Conservation (phyloP, 139 green algal genomes). For the Asterochloris sp. region DNA sequence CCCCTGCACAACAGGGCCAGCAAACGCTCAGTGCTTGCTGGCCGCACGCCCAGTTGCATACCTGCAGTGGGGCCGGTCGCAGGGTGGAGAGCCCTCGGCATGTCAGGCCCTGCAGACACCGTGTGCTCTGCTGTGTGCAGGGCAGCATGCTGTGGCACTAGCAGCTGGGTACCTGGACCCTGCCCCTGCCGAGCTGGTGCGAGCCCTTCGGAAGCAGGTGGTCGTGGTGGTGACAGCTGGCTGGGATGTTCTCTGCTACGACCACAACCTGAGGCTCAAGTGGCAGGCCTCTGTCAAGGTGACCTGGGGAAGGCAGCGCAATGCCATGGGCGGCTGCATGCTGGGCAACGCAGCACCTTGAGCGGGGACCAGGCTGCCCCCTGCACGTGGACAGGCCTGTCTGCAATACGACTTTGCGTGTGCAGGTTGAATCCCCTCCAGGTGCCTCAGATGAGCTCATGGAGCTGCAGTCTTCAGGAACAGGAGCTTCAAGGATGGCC, state of each 20-base stretch:
- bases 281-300: conserved; percentile 71
- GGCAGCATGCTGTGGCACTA: conserved; percentile 52
- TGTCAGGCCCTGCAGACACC: background rate
- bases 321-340: too few relatives aligned
- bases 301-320: too few relatives aligned
- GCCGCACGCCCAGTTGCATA: background rate
- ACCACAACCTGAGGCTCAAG: conserved; percentile 93
- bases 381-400: too few relatives aligned
- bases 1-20: background rate
- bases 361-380: too few relatives aligned
- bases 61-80: background rate
- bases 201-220: conserved; percentile 44
- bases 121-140: background rate
- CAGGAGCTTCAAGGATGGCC: too few relatives aligned
- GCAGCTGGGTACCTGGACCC: conserved; percentile 76
- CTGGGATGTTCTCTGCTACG: conserved; percentile 81
- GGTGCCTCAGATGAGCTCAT: too few relatives aligned
- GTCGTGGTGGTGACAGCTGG: conserved; percentile 84
- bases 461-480: too few relatives aligned
- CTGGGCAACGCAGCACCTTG: too few relatives aligned
- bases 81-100: background rate
- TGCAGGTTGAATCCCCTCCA: too few relatives aligned
- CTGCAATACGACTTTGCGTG: too few relatives aligned
- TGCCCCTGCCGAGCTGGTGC: background rate
- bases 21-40: background rate